Evolutionary conservation across 2,329 filamentous ascomycete genomes (phyloP).

Genomic region (Epichloe amarillans): DNA sequence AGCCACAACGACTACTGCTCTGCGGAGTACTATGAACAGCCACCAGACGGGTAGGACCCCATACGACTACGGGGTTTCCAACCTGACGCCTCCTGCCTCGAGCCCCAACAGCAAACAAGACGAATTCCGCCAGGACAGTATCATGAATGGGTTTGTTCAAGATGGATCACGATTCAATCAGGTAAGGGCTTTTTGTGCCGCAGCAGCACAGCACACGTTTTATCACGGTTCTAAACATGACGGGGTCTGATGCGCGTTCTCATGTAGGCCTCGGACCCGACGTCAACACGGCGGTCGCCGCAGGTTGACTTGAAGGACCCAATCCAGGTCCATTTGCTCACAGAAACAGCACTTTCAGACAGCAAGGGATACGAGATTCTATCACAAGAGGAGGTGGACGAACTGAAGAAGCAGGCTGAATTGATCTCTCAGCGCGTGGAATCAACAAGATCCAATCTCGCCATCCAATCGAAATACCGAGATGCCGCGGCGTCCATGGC

Average conservation of each 20-base stretch:
- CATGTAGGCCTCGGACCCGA: not conserved
- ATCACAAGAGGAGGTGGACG: conserved; percentile 82
- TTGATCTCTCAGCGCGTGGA: conserved; percentile 65
- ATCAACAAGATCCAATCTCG: conserved; percentile 67
- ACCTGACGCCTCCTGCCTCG: conserved; percentile 20
- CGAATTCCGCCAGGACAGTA: conserved; percentile 44
- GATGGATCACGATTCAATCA: conserved; percentile 41
- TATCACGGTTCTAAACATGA: not conserved
- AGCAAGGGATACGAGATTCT: conserved; percentile 75
- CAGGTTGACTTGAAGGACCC: conserved; percentile 52
- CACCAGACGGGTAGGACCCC: conserved; percentile 21
- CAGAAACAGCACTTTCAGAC: conserved; percentile 85
- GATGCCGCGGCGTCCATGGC: conserved; percentile 84
- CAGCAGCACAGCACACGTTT: not conserved
- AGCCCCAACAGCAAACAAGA: conserved; percentile 34
- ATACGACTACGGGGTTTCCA: conserved; percentile 22
- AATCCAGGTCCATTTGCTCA: conserved; percentile 80
- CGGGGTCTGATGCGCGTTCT: not conserved
- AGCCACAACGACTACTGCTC: not conserved
- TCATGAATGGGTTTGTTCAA: conserved; percentile 12
- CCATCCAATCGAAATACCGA: conserved; percentile 83
- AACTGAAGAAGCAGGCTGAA: conserved; percentile 75
- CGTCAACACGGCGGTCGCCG: conserved; percentile 21
- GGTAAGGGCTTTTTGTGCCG: conserved; percentile 29
- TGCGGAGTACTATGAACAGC: conserved; percentile 23